A percentile compares a stretch with the other conserved stretches of the same genome.
These are phyloP conservation scores for Xerocomus brunneocitrinus DNA, from an alignment of 768 basidiomycete genomes.

Conservation along the genomic window DNA sequence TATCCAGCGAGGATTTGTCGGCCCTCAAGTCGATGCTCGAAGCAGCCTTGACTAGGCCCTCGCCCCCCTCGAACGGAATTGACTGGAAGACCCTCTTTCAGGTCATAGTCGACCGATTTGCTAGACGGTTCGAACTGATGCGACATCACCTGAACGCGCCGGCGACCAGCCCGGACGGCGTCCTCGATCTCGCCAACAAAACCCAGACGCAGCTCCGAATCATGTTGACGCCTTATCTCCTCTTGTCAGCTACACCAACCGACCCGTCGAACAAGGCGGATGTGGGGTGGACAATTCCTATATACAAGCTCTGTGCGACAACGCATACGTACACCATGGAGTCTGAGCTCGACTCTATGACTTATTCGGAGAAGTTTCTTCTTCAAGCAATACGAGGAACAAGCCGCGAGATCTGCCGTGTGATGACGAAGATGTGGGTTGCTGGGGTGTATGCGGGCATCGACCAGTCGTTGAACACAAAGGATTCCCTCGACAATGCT, in stretches of 20 bases:
- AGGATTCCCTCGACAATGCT: not conserved
- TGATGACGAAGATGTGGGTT: not conserved
- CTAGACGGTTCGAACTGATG: not conserved
- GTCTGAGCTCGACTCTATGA: not conserved
- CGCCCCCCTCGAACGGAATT: slow-evolving; percentile 21
- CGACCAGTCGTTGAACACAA: not conserved
- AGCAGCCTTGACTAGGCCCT: slow-evolving; percentile 1
- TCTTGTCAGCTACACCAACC: not conserved
- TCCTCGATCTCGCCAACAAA: not conserved
- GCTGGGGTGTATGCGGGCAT: not conserved
- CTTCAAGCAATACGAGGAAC: not conserved
- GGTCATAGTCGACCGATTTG: not conserved
- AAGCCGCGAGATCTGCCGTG: not conserved
- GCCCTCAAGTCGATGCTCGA: not conserved
- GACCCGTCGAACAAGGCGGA: not conserved
- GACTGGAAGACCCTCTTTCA: slow-evolving; percentile 28
- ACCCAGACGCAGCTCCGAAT: not conserved
- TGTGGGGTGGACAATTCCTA: not conserved
- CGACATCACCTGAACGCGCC: not conserved
- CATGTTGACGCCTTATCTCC: not conserved
- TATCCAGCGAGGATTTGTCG: slow-evolving; percentile 10
- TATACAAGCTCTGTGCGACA: not conserved
- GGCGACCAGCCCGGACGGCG: not conserved
- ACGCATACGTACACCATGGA: not conserved
- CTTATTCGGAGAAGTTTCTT: not conserved